These are phyloP conservation scores for Haberlea rhodopensis DNA, from an alignment of 257 asterid species.

Conservation along the genomic window DNA sequence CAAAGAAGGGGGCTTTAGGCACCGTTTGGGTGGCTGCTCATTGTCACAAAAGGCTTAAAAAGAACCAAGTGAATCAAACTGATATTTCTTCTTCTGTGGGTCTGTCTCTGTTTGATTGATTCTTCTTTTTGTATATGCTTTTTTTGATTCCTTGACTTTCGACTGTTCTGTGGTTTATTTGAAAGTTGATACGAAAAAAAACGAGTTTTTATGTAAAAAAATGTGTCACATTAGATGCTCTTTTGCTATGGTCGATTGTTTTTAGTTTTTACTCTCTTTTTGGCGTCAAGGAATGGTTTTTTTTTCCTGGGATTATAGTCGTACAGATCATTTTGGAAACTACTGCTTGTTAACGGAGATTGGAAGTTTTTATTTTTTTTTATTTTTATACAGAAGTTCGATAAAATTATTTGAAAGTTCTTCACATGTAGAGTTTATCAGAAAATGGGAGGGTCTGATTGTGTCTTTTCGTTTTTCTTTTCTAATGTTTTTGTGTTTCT, in stretches of 20 bases:
- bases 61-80: slow-evolving; percentile 55
- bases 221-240: slow-evolving; percentile 13
- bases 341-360: neutral
- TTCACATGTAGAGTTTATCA: slow-evolving; percentile 12
- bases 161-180: neutral
- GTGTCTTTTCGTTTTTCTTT: too few relatives aligned
- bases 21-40: slow-evolving; percentile 95
- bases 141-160: neutral
- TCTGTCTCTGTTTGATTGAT: slow-evolving; percentile 36
- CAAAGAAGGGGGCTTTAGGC: slow-evolving; percentile 75
- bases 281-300: neutral
- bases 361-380: slow-evolving; percentile 6
- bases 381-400: slow-evolving; percentile 3
- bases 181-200: slow-evolving; percentile 4
- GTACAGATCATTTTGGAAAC: neutral
- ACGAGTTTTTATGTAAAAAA: neutral
- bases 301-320: neutral
- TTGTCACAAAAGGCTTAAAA: slow-evolving; percentile 57
- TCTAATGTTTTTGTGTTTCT: slow-evolving; percentile 4
- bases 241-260: slow-evolving; percentile 4
- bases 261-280: neutral
- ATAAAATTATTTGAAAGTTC: slow-evolving; percentile 5
- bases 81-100: slow-evolving; percentile 78
- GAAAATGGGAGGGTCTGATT: neutral
- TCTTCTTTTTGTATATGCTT: neutral